Base-by-base conservation (phyloP, 495 filamentous ascomycete species). In the Cercophora newfieldiana region DNA sequence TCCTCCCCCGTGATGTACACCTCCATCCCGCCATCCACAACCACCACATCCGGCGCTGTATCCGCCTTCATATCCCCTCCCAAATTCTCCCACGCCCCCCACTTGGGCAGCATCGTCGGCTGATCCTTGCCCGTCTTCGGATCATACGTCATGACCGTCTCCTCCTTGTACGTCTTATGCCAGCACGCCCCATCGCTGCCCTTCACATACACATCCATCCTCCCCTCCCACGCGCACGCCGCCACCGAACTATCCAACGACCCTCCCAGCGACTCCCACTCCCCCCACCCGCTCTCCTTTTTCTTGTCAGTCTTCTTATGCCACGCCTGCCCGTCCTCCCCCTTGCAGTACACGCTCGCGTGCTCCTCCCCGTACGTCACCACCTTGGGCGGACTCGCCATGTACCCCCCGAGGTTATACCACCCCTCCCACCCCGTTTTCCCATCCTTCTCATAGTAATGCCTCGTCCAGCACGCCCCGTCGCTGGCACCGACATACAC, bases 1-100 rank as follows among this genome's bases (percentile, higher is more conserved):
- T 75, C 65, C 7, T 67, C 59, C 1, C 69, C 63, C n/a, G 71
- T 66, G 22, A 74, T 74, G 62, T 78, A 81, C 44, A 78, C 65
- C 63, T 80, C 77, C 59, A 79, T 68, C 30, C 65, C 56, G 25
- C 55, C 66, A 16, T 61, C 66, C 18, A 64, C 62, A 7, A 29
- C 50, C 22, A 68, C 70, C 12, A 72, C 68, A 31, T 72, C 70
- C 5, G 68, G 70, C 54, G 67, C 51, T 25, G 48, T 59, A 21
- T 60, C 69, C 0, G 8, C 29, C 55, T 66, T 70, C 16, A 72
- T 29, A 55, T 66, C 58, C 0, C 70, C 70, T 16, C 70, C 70
- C 50, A 72, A 28, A 47, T 65, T 72, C 63, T 59, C 51, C 70
- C 70, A 72, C 12, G 29, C 26, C 10, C 68, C 64, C 70, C 70